phyloP scores from a whole-genome alignment of 2,329 filamentous ascomycete genomes.

The Paecilomyces sp. region DNA sequence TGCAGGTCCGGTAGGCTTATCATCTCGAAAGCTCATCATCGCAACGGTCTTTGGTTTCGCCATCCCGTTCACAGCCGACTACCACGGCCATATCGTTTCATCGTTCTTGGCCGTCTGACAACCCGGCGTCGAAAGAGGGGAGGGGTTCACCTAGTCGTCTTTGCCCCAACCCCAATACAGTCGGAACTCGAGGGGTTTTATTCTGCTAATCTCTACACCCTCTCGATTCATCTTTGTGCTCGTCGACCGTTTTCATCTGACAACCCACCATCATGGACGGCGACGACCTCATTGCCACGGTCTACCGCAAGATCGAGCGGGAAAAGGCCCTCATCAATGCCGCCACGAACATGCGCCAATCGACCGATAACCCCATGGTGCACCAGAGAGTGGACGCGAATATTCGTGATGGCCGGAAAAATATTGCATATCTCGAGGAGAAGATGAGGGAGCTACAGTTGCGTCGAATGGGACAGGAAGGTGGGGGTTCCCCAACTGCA shows the following conservation, averaged over 20 bases:
- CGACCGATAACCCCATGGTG: slow-evolving; percentile 88
- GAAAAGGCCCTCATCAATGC: slow-evolving; percentile 93
- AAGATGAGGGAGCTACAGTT: slow-evolving; percentile 82
- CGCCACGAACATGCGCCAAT: slow-evolving; percentile 89
- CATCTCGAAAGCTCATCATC: background rate
- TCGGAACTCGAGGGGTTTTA: background rate
- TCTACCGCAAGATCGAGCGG: slow-evolving; percentile 95
- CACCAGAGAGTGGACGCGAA: slow-evolving; percentile 86
- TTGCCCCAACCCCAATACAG: background rate
- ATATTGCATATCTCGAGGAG: slow-evolving; percentile 93
- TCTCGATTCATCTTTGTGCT: background rate
- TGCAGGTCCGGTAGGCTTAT: background rate
- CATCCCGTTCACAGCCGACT: background rate
- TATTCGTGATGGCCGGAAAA: slow-evolving; percentile 86
- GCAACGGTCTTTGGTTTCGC: background rate
- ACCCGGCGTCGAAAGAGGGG: background rate
- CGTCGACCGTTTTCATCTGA: slow-evolving; percentile 1
- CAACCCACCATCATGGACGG: slow-evolving; percentile 45
- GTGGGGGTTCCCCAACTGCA: slow-evolving; percentile 35
- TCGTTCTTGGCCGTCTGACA: background rate
- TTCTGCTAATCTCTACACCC: background rate
- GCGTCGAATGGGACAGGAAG: slow-evolving; percentile 59
- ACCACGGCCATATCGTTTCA: background rate
- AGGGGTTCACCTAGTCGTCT: background rate
- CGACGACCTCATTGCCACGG: slow-evolving; percentile 64